Percentiles rank a stretch among this genome's conserved stretches.
Conservation (phyloP, 768 basidiomycete genomes). For the Lactarius indigo region DNA sequence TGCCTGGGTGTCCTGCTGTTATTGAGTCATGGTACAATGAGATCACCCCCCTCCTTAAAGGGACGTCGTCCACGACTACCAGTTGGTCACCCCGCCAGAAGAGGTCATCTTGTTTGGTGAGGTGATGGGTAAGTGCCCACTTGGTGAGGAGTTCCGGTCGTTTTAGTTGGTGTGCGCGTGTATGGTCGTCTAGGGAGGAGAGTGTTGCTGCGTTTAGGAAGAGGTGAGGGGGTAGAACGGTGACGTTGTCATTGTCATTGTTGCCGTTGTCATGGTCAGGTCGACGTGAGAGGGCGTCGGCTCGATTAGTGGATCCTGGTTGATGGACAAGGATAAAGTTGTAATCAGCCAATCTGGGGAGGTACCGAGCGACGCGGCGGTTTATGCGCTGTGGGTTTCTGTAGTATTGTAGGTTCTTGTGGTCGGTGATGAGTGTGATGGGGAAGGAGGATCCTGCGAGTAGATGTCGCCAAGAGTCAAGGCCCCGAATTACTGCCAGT, state of each 20-base stretch:
- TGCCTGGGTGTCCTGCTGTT: not conserved
- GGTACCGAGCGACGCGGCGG: not conserved
- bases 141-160: not conserved
- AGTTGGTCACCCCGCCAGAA: not conserved
- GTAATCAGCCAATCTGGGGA: not conserved
- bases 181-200: not conserved
- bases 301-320: rapidly evolving
- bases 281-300: not conserved
- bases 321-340: not conserved
- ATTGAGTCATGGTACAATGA: not conserved
- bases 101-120: rapidly evolving
- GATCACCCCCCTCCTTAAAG: not conserved
- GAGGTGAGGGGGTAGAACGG: not conserved
- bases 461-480: too few relatives aligned
- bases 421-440: not conserved
- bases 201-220: not conserved
- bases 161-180: not conserved
- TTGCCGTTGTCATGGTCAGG: too few relatives aligned
- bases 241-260: not conserved
- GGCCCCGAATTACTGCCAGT: rapidly evolving
- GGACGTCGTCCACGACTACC: not conserved
- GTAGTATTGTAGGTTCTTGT: not conserved
- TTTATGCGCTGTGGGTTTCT: not conserved
- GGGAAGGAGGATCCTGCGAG: not conserved
- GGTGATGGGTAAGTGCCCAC: not conserved